Conservation (phyloP, 176 grass and related monocot species). For the Carex cristatella region DNA sequence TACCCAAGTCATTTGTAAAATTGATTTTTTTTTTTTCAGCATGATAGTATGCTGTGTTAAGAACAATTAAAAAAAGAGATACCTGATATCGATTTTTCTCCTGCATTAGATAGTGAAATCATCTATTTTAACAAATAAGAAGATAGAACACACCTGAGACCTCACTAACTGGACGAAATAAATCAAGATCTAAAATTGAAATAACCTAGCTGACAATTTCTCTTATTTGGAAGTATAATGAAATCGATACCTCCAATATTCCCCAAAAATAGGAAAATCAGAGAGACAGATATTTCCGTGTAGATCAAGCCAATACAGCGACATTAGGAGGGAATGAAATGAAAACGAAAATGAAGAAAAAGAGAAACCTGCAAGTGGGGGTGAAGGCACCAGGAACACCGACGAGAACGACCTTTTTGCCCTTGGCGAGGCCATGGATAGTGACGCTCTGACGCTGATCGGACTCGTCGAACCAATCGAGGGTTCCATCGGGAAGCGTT, state of each 20-base stretch:
- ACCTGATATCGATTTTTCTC: neutral
- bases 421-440: slow-evolving; percentile 60
- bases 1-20: neutral
- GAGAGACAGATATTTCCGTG: too few relatives aligned
- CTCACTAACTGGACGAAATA: too few relatives aligned
- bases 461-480: slow-evolving; percentile 69
- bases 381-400: slow-evolving; percentile 97
- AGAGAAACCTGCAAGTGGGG: slow-evolving; percentile 76
- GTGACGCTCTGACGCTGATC: slow-evolving; percentile 66
- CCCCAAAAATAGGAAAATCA: neutral
- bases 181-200: neutral
- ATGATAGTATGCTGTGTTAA: neutral
- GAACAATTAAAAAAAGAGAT: neutral
- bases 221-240: neutral
- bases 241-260: neutral
- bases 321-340: neutral
- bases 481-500: slow-evolving; percentile 56
- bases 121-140: neutral
- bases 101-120: neutral
- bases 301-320: too few relatives aligned
- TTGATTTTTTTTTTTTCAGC: neutral
- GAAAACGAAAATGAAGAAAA: neutral
- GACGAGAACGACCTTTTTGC: slow-evolving; percentile 93
- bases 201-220: neutral
- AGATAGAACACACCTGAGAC: neutral